phyloP scores from a whole-genome alignment of 2,329 filamentous ascomycete species.

The Xylaria sp. region DNA sequence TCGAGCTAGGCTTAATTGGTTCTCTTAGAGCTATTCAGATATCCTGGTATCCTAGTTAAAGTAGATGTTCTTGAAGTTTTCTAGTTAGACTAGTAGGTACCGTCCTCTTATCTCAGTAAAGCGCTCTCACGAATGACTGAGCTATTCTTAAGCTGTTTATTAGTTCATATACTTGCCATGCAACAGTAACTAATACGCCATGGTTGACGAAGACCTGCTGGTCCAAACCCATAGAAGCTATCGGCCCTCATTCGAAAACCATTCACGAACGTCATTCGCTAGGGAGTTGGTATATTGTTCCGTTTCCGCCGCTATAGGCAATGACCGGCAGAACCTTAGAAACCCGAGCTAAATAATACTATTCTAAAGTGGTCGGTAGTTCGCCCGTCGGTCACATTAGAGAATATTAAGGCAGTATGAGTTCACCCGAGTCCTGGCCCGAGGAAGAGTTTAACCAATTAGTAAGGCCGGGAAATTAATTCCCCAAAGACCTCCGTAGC shows the following conservation, averaged over 20 bases:
- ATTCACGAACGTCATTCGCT: neutral
- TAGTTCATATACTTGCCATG: no score
- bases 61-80: no score
- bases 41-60: no score
- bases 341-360: neutral
- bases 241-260: neutral
- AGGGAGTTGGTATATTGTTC: neutral
- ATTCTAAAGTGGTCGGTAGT: neutral
- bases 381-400: conserved; percentile 12
- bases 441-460: no score
- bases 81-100: no score
- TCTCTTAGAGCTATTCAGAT: neutral
- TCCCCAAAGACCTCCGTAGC: conserved; percentile 3
- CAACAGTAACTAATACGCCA: neutral
- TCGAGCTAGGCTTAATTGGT: neutral
- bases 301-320: neutral
- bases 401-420: conserved; percentile 5
- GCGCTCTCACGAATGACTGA: no score
- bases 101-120: no score
- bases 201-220: neutral
- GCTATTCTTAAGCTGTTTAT: no score
- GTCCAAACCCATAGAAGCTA: neutral
- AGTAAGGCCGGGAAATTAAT: conserved; percentile 23
- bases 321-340: neutral
- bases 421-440: conserved; percentile 25